Evolutionary conservation across 2,329 filamentous ascomycete genomes (phyloP).

Genomic region (Metarhizium sp.): DNA sequence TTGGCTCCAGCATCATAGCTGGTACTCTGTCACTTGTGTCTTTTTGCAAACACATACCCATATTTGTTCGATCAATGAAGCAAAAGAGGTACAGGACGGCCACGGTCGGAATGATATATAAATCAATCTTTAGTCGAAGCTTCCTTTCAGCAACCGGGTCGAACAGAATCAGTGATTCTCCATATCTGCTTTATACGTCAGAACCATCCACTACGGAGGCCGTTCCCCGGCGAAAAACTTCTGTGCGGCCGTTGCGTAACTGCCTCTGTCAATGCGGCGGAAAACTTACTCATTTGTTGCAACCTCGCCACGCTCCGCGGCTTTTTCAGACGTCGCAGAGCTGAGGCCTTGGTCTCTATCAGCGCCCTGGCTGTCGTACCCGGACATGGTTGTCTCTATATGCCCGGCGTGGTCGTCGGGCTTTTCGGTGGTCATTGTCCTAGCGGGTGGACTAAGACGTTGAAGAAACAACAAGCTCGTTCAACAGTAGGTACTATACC

Average conservation of each 20-base stretch:
- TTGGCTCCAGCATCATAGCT: too few species aligned
- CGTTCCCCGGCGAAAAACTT: too few species aligned
- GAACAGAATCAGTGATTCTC: constrained; percentile 33
- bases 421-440: background rate
- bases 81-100: constrained; percentile 61
- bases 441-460: background rate
- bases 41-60: constrained; percentile 36
- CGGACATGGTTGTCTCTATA: background rate
- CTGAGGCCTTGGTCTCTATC: background rate
- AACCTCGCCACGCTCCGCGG: constrained; percentile 32
- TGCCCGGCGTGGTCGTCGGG: background rate
- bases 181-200: background rate
- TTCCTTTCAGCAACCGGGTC: constrained; percentile 47
- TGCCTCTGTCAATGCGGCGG: too few species aligned
- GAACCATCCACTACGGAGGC: background rate
- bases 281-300: constrained; percentile 33
- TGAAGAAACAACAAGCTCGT: background rate
- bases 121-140: constrained; percentile 55
- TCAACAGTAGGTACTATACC: too few species aligned
- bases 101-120: constrained; percentile 56
- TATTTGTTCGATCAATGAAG: constrained; percentile 67
- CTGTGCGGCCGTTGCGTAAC: too few species aligned
- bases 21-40: background rate
- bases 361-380: background rate
- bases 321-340: constrained; percentile 10